These are phyloP conservation scores for Arthrobotrys sinensis DNA, from an alignment of 2,329 filamentous ascomycete species.

Conservation along the genomic window DNA sequence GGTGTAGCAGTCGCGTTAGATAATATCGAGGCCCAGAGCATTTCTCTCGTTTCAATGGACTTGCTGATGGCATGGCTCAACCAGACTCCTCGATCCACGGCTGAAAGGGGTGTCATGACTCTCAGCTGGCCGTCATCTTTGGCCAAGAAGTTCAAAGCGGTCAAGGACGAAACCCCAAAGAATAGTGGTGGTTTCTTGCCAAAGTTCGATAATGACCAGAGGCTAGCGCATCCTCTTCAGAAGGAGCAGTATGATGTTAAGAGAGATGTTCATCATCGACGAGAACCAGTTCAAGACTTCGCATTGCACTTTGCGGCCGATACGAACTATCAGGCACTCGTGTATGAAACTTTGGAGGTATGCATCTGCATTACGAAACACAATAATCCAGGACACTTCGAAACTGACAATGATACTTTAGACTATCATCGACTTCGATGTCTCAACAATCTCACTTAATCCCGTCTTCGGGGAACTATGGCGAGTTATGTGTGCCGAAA, in stretches of 20 bases:
- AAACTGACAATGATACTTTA: constrained; percentile 32
- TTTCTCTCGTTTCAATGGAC: constrained; percentile 56
- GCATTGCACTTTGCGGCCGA: constrained; percentile 42
- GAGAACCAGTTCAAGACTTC: constrained; percentile 49
- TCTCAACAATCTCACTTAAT: constrained; percentile 70
- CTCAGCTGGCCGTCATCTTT: constrained; percentile 45
- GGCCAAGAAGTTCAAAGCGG: constrained; percentile 54
- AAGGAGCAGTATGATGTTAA: constrained; percentile 50
- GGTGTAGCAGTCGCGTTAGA: constrained; percentile 46
- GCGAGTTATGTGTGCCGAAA: constrained; percentile 71
- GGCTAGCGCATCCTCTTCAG: constrained; percentile 15
- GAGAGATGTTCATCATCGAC: constrained; percentile 49
- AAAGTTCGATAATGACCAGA: constrained; percentile 47
- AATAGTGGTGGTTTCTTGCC: constrained; percentile 56
- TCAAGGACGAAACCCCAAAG: constrained; percentile 58
- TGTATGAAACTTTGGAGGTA: constrained; percentile 57
- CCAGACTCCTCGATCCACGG: constrained; percentile 28
- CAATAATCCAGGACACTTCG: background rate
- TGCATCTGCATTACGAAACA: background rate
- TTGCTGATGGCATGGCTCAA: constrained; percentile 57
- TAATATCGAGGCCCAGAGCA: constrained; percentile 30
- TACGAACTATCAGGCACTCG: constrained; percentile 36
- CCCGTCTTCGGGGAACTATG: constrained; percentile 72
- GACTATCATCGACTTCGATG: constrained; percentile 69
- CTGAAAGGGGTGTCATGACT: constrained; percentile 47